A percentile compares a stretch with the other conserved stretches of the same genome.
These are phyloP conservation scores for Casuarina glauca DNA, from an alignment of 306 rosid species.

Conservation along the genomic window DNA sequence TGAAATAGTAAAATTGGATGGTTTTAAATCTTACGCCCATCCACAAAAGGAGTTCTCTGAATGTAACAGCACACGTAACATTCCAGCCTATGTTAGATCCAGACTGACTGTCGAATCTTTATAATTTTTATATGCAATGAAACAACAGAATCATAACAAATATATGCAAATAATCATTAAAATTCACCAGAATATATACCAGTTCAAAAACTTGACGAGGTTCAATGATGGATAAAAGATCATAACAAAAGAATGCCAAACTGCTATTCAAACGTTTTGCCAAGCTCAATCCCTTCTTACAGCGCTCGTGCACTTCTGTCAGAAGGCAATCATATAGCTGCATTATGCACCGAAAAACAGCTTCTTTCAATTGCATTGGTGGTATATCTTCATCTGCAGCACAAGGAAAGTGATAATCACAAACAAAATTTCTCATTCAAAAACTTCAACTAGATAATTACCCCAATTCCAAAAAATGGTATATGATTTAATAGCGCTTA, in stretches of 20 bases:
- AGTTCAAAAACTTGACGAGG: conserved; percentile 98
- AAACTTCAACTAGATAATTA: conserved; percentile 21
- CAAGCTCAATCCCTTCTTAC: conserved; percentile 94
- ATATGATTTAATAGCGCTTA: conserved; percentile 3
- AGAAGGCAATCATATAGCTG: conserved; percentile 98
- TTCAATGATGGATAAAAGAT: conserved; percentile 88
- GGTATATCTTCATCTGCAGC: conserved; percentile 93
- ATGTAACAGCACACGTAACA: background rate
- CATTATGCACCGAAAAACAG: conserved; percentile 94
- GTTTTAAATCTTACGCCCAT: background rate
- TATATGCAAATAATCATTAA: conserved; percentile 2
- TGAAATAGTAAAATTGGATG: background rate
- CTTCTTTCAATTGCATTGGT: conserved; percentile 98
- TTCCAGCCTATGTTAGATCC: background rate
- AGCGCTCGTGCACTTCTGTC: conserved; percentile 98
- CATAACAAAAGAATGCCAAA: conserved; percentile 96
- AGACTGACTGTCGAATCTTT: background rate
- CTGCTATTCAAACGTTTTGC: conserved; percentile 98
- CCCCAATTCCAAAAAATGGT: conserved; percentile 5
- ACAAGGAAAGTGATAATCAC: conserved; percentile 23
- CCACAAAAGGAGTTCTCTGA: background rate
- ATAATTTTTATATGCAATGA: background rate
- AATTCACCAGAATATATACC: conserved; percentile 55
- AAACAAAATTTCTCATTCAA: conserved; percentile 9
- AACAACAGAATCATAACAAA: background rate